Percentiles rank a stretch among this genome's conserved stretches.
Conservation (phyloP, 306 rosid genomes). For the Psophocarpus tetragonolobus region DNA sequence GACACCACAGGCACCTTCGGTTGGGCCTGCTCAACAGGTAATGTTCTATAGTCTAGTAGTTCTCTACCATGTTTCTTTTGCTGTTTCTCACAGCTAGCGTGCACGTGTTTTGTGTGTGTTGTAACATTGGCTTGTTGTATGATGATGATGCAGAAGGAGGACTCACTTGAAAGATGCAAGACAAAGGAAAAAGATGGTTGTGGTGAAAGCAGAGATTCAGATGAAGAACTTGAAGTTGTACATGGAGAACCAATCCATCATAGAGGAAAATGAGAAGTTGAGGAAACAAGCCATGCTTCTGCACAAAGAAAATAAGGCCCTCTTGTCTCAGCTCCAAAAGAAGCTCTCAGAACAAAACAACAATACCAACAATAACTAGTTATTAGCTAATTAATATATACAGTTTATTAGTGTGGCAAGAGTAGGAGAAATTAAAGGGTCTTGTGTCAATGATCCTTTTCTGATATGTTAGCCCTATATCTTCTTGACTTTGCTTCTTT, state of each 20-base stretch:
- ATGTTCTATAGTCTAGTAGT: neutral
- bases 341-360: slow-evolving; percentile 44
- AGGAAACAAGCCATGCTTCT: slow-evolving; percentile 79
- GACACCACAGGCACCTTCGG: slow-evolving; percentile 41
- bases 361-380: slow-evolving; percentile 27
- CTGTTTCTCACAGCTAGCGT: neutral
- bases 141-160: slow-evolving; percentile 53
- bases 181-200: slow-evolving; percentile 39
- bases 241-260: slow-evolving; percentile 73
- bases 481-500: slow-evolving; percentile 1
- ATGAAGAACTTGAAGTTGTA: slow-evolving; percentile 76
- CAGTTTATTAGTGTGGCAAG: slow-evolving; percentile 26
- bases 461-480: slow-evolving; percentile 29
- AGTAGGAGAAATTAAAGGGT: slow-evolving; percentile 28
- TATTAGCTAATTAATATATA: slow-evolving; percentile 13
- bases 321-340: slow-evolving; percentile 65
- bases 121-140: slow-evolving; percentile 8
- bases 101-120: neutral
- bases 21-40: slow-evolving; percentile 62
- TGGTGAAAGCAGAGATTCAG: slow-evolving; percentile 58
- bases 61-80: neutral
- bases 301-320: slow-evolving; percentile 73
- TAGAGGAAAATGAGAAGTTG: slow-evolving; percentile 80
- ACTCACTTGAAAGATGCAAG: slow-evolving; percentile 42
- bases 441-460: slow-evolving; percentile 27